Evolutionary conservation across 2,329 filamentous ascomycete genomes (phyloP).

Genomic region (Diaporthe vexans): DNA sequence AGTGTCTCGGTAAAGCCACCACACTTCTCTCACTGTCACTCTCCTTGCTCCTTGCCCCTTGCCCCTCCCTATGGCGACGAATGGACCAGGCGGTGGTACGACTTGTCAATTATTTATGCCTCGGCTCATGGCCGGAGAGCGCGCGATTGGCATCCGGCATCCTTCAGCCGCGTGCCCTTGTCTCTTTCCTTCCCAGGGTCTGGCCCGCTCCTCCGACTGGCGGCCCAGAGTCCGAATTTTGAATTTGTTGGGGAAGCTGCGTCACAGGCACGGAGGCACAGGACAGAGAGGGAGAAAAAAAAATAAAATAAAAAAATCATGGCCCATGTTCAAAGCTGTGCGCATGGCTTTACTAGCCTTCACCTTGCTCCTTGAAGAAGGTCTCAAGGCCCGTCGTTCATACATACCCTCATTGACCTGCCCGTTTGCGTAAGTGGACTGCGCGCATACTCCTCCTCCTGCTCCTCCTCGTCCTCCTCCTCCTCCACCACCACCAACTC

Average conservation of each 20-base stretch:
- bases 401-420: background rate
- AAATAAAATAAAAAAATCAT: constrained; percentile 30
- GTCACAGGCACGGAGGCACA: constrained; percentile 31
- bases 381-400: background rate
- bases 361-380: background rate
- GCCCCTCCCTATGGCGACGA: background rate
- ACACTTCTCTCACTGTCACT: background rate
- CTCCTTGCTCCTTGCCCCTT: background rate
- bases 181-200: constrained; percentile 26
- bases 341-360: background rate
- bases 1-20: background rate
- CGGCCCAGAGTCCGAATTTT: constrained; percentile 28
- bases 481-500: too few species aligned
- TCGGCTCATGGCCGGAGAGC: constrained; percentile 14
- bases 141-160: constrained; percentile 28
- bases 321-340: constrained; percentile 22
- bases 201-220: constrained; percentile 35
- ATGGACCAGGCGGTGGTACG: constrained; percentile 10
- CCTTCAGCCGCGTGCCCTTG: constrained; percentile 26
- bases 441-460: background rate
- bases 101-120: constrained; percentile 5
- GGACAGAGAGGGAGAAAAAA: background rate
- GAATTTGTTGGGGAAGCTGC: constrained; percentile 40
- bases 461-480: too few species aligned
- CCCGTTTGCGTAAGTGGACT: constrained; percentile 14